Evolutionary conservation across 768 basidiomycete genomes (phyloP), one percentile per base, ranked within the genome.

Genomic region (Lactarius quietus): DNA sequence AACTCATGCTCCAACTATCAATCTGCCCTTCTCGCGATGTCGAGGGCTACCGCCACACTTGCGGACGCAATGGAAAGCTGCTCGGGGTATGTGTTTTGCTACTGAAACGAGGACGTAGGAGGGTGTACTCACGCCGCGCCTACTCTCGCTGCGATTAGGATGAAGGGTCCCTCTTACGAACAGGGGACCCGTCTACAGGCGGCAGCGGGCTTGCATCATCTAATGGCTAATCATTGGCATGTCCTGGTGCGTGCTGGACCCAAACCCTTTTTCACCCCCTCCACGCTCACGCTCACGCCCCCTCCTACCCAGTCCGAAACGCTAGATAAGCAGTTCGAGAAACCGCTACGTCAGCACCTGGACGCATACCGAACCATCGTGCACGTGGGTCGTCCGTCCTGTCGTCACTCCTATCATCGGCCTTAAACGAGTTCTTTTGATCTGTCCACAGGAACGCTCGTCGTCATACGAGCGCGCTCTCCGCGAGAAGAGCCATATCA

Each of bases 221-320:
- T 98, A 69, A 88, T 96, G 70, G 87, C 89, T 57, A 96, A 95
- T 74, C 92, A 95, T 69, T 94, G 92, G 84, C 92, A 94, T 75
- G 86, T 98, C 63, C 78, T 98, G 73, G 93, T 93, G 67, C 66
- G 87, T 81, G 10, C 63, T 29, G 9, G 53, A 33, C 61, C 54
- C 52, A 61, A 45, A 14, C 39, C 59, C 63, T 20, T 4, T 14
- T 15, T 18, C 8, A 23, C 43, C 18, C 35, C 43, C 28, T 15
- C 59, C 51, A 18, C 56, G 36, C 29, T 26, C 48, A 51, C 26
- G 35, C 56, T 45, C 28, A 36, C 26, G 26, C 48, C 23, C 31
- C 63, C 15, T 57, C 43, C 29, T 45, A 14, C 26, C 39, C 54
- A 95, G 93, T 88, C 91, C 10, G 92, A 93, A 72, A 85, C 90